Base-by-base conservation (phyloP, 352 stramenopile genomes). In the Pythium plurisporium region DNA sequence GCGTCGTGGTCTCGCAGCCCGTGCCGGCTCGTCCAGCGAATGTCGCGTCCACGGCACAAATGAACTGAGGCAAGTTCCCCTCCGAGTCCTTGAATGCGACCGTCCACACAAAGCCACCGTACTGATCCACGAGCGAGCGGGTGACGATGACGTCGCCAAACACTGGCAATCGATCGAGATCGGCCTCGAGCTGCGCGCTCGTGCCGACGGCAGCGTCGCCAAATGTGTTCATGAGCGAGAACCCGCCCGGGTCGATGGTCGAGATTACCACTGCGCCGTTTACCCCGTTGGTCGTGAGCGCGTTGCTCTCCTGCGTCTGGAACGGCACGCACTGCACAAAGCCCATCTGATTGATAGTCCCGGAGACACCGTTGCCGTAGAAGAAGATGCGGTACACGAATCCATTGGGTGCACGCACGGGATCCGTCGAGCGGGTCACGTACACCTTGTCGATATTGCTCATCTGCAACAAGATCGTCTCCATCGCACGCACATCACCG, bases 341-440 rank as follows among this genome's bases (percentile, higher is more conserved):
- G 14, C 53, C 65, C 33, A 85, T 53, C n/a, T 19, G 33, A 0
- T 44, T 40, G 8, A 76, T 31, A 19, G 73, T 55, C 0, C 73
- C 67, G 6, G 73, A 72, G 8, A 91, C 82, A 1, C 76, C 76
- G 25, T 91, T 91, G 4, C 82, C 84, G 33, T 87, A 79, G 36
- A 94, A 94, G 53, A 90, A 91, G 17, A 94, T 67, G 0, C 34
- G 55, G 37, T 91, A 94, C 5, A 91, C 55, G 49, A 81, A 89
- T 0, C 84, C 84, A 31, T 85, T 90, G 2, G 50, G 48, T 10
- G 72, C 73, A 1, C 60, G 53, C 1, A 52, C 45, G 0, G 69
- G 5, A 25, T 91, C 67, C 4, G 65, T 11, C 0, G 52, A 59
- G 17, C 73, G 73, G 6, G 76, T 86, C n/a, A 94, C 84, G 37